Evolutionary conservation across 331 rosid genomes (phyloP).

Genomic region (Quercus tomentella): DNA sequence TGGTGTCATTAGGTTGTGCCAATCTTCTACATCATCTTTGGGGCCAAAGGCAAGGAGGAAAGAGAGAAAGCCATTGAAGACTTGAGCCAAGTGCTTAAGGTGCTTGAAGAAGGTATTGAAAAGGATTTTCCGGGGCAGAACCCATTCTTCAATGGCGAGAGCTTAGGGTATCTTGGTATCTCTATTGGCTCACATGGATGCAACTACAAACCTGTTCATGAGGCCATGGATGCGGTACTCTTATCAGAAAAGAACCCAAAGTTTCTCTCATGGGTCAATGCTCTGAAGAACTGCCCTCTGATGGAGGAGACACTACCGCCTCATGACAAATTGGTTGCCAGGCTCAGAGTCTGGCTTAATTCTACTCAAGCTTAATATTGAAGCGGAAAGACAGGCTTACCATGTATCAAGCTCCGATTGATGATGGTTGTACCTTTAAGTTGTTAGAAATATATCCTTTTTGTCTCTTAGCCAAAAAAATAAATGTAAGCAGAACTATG

Average conservation of each 20-base stretch:
- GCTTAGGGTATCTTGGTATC: conserved; percentile 32
- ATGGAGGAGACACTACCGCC: conserved; percentile 31
- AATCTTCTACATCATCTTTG: background rate
- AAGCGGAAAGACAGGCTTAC: too few relatives aligned
- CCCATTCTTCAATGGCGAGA: background rate
- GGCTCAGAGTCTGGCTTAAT: background rate
- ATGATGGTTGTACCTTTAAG: too few relatives aligned
- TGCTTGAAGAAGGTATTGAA: conserved; percentile 41
- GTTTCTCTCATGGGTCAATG: conserved; percentile 36
- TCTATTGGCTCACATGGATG: conserved; percentile 25
- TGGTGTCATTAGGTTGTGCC: conserved; percentile 1
- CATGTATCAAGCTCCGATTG: too few relatives aligned
- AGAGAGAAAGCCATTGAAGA: conserved; percentile 22
- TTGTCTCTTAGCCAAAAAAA: too few relatives aligned
- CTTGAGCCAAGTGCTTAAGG: conserved; percentile 2
- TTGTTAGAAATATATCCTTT: too few relatives aligned
- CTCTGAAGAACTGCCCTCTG: conserved; percentile 27
- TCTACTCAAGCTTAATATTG: background rate
- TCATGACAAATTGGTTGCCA: conserved; percentile 16
- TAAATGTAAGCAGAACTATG: too few relatives aligned
- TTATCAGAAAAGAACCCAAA: conserved; percentile 3
- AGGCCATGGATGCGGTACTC: conserved; percentile 6
- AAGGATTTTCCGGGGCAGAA: conserved; percentile 15
- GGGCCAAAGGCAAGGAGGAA: conserved; percentile 19
- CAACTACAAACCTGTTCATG: conserved; percentile 26